Evolutionary conservation across 2,329 filamentous ascomycete species (phyloP), one percentile per base, ranked within the genome.

Genomic region (Talaromyces atroroseus): DNA sequence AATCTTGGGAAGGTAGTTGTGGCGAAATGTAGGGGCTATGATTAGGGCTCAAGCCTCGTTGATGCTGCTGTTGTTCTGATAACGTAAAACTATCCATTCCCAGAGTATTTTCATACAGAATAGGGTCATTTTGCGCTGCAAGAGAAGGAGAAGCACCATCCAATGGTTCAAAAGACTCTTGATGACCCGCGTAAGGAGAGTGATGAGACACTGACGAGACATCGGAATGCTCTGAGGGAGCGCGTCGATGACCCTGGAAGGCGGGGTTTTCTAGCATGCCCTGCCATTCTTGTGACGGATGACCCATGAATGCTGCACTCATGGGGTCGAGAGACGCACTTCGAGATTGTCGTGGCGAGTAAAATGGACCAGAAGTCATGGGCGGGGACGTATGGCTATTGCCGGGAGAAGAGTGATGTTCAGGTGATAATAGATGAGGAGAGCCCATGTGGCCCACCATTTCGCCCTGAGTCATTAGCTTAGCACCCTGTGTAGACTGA

Each of bases 221-320:
- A 63, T 96, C 92, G 2, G 91, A 96, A 66, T 87, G 90, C 64
- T 96, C 92, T n/a, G 92, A 96, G 1, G 90, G 89, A 38, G 84
- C 86, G 66, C 92, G 84, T 64, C 91, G 83, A 69, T 96, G 92
- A n/a, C 83, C 80, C 62, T 89, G 87, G 67, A 95, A 96, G 58
- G 78, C 75, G 38, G 76, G 74, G 63, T 81, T 80, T 66, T 76
- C 78, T 59, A 79, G 71, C 67, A 80, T 74, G 34, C 77, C 76
- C 57, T 74, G 71, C 84, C 84, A 87, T 60, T 87, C 84, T 49
- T 76, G 74, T 47, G 75, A 70, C 53, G 29, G 52, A 16, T 73
- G 73, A 60, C 80, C 78, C 45, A 80, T 75, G 63, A 81, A 86
- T 50, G 82, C 80, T 2, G 83, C 81, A 61, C 76, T 83, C 7